These are phyloP conservation scores for Ambrosiella cleistominuta DNA, from an alignment of 2,329 filamentous ascomycete genomes.

Conservation along the genomic window DNA sequence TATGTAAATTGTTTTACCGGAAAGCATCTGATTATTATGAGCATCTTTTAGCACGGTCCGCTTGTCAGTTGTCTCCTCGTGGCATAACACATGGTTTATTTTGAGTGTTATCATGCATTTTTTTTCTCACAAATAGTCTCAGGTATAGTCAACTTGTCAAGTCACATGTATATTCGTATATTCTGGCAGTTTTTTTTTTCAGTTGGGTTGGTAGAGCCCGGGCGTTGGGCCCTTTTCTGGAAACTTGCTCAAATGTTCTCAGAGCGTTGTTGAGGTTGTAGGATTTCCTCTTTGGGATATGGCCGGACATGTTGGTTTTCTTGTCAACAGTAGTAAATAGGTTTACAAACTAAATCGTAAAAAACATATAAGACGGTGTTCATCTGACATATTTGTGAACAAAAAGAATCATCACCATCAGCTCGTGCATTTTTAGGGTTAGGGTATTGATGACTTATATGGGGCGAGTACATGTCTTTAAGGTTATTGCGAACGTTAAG, in stretches of 20 bases:
- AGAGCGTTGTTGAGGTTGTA: background rate
- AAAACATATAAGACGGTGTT: no score
- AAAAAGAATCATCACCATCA: no score
- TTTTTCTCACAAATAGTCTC: background rate
- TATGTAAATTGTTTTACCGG: background rate
- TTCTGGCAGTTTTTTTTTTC: background rate
- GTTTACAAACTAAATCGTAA: no score
- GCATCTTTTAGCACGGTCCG: background rate
- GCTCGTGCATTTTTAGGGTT: no score
- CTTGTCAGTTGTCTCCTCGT: background rate
- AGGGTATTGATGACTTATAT: no score
- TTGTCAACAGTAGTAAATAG: no score
- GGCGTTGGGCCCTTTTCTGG: background rate
- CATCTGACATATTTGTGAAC: no score
- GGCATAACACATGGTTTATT: background rate
- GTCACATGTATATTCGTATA: background rate
- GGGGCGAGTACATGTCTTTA: no score
- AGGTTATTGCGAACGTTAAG: no score
- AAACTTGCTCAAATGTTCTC: slow-evolving; percentile 11
- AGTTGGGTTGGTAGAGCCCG: background rate
- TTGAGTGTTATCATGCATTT: background rate
- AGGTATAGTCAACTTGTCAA: background rate
- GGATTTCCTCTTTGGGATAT: background rate
- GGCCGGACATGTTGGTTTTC: background rate
- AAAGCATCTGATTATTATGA: background rate